Evolutionary conservation across 2,329 filamentous ascomycete species (phyloP).

Genomic region (Akanthomyces muscarius): DNA sequence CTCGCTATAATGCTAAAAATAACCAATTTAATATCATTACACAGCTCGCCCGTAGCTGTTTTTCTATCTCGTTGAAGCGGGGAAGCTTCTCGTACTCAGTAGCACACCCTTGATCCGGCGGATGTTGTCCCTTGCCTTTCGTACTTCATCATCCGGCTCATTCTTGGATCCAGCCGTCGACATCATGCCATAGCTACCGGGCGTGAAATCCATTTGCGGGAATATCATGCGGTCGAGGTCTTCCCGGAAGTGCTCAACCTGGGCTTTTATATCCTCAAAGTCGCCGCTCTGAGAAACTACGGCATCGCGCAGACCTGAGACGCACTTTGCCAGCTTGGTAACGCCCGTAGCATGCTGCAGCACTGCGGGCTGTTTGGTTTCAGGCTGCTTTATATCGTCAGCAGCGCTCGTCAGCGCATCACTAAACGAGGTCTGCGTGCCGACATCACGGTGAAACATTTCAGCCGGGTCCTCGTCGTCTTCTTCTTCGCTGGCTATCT

Average conservation of each 20-base stretch:
- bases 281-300: slow-evolving; percentile 43
- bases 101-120: slow-evolving; percentile 75
- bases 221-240: slow-evolving; percentile 62
- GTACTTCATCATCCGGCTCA: slow-evolving; percentile 67
- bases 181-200: slow-evolving; percentile 38
- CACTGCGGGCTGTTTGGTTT: slow-evolving; percentile 22
- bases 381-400: neutral
- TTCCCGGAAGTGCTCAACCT: slow-evolving; percentile 56
- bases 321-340: slow-evolving; percentile 36
- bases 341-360: slow-evolving; percentile 42
- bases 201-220: slow-evolving; percentile 32
- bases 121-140: slow-evolving; percentile 69
- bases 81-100: slow-evolving; percentile 70
- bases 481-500: slow-evolving; percentile 31
- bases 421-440: slow-evolving; percentile 64
- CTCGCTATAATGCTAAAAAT: neutral
- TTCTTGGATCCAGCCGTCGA: slow-evolving; percentile 35
- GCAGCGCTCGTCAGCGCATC: neutral
- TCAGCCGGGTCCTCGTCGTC: slow-evolving; percentile 64
- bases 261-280: slow-evolving; percentile 47
- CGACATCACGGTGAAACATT: slow-evolving; percentile 76
- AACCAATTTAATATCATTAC: slow-evolving; percentile 1
- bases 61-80: slow-evolving; percentile 37
- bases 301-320: slow-evolving; percentile 42
- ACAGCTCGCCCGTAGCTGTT: neutral